Evolutionary conservation across 1,139 yeast species (phyloP), one percentile per base, ranked within the genome.

Genomic region (Wickerhamiella pararugosa): DNA sequence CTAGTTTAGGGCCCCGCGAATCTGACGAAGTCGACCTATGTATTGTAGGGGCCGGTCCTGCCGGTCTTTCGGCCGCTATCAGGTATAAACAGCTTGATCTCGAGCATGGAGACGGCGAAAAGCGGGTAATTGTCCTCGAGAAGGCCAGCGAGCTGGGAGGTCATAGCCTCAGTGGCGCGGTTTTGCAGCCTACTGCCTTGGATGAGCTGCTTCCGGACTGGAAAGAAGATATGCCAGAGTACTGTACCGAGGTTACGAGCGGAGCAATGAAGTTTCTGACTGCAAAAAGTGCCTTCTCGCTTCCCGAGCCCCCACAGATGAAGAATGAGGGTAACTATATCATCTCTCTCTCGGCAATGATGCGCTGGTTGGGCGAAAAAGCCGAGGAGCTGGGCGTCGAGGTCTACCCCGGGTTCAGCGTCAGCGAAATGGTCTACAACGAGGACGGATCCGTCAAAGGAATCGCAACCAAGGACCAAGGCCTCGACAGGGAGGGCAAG

Each of bases 41-140:
- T 55, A 84, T 90, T 39, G 94, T 90, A 1, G 98, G 98, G 33
- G 98, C 94, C 35, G 98, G 98, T 0, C 97, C 97, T 4, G 93
- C 97, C 1, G 98, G 98, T 7, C 67, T 90, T 43, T 90, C 95
- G 1, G 79, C 98, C 1, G 98, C 97, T 9, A 90, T 90, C 49
- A 72, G 73, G 50, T 65, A 86, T 52, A 90, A 90, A 58, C 95
- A 84, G 56, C 64, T 87, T 37, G 97, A 90, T 55, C 65, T 68
- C 40, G 80, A 76, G 51, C 61, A 70, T 10, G 90, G 82, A 2
- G 58, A 63, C 11, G 83, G 81, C 6, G 80, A 79, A 39, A 62
- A 81, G 42, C 67, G 98, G 46, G 93, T 90, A 37, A 79, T 90
- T 10, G 87, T 90, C 1, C 66, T 90, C 42, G 98, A 90, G 53